A percentile compares a stretch with the other conserved stretches of the same genome.
Evolutionary conservation across 345 rosid genomes (phyloP).

Genomic region (Boechera retrofracta): DNA sequence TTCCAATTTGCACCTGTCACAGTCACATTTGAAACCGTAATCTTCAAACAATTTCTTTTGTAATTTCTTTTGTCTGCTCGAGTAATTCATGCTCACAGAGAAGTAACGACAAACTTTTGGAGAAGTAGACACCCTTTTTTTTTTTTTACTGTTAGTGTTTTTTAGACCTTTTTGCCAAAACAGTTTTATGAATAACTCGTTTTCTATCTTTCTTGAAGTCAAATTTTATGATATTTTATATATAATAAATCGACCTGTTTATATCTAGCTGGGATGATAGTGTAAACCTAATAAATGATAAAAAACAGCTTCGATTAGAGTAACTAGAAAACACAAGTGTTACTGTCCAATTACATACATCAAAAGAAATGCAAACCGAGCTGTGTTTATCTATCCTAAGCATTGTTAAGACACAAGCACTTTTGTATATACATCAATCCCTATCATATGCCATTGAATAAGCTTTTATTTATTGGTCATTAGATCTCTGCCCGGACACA

Average conservation of each 20-base stretch:
- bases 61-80: slow-evolving; percentile 61
- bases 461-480: background rate
- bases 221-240: no score
- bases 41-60: slow-evolving; percentile 71
- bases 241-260: no score
- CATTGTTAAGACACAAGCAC: background rate
- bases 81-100: slow-evolving; percentile 73
- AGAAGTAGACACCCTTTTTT: no score
- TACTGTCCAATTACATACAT: no score
- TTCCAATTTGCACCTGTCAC: slow-evolving; percentile 91
- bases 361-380: background rate
- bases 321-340: no score
- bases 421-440: background rate
- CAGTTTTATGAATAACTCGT: no score
- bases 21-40: slow-evolving; percentile 76
- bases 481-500: background rate
- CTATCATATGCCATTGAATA: background rate
- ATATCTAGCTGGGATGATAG: no score
- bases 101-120: slow-evolving; percentile 45
- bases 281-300: no score
- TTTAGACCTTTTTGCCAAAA: no score
- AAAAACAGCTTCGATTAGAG: no score
- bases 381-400: background rate
- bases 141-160: no score
- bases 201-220: no score